phyloP scores from a whole-genome alignment of 305 asterid genomes.

The Rubia peregrina region DNA sequence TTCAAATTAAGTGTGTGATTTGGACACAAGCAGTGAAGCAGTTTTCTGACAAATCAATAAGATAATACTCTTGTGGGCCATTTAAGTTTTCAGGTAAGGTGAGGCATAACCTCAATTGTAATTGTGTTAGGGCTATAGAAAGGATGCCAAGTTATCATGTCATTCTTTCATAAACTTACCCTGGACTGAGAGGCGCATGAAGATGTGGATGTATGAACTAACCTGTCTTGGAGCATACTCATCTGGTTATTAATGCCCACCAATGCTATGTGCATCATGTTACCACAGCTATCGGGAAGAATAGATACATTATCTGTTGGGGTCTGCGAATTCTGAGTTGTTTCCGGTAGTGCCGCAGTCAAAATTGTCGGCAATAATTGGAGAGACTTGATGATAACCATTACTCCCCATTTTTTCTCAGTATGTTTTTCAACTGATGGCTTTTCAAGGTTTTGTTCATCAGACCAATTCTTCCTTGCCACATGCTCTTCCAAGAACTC shows the following conservation, averaged over 20 bases:
- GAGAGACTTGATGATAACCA: conserved; percentile 91
- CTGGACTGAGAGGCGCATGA: not conserved
- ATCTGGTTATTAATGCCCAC: conserved; percentile 94
- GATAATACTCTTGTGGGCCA: not conserved
- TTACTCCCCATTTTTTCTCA: conserved; percentile 89
- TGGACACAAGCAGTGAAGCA: conserved; percentile 8
- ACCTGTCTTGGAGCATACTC: conserved; percentile 98
- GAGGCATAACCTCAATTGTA: not conserved
- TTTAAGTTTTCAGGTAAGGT: not conserved
- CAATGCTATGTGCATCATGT: conserved; percentile 95
- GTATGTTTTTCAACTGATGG: conserved; percentile 44
- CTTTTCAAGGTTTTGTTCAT: conserved; percentile 29
- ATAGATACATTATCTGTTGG: conserved; percentile 27
- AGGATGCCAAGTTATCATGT: not conserved
- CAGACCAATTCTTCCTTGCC: conserved; percentile 40
- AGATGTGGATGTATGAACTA: conserved; percentile 16
- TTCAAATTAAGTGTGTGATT: not conserved
- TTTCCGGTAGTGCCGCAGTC: conserved; percentile 78
- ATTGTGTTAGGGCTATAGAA: not conserved
- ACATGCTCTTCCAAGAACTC: conserved; percentile 76
- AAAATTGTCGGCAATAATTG: conserved; percentile 74
- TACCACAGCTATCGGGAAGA: conserved; percentile 41
- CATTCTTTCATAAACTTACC: not conserved
- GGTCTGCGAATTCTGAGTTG: conserved; percentile 46
- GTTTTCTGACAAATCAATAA: too few relatives aligned